These are phyloP conservation scores for Nicotiana paniculata DNA, from an alignment of 257 asterid genomes.

Conservation along the genomic window DNA sequence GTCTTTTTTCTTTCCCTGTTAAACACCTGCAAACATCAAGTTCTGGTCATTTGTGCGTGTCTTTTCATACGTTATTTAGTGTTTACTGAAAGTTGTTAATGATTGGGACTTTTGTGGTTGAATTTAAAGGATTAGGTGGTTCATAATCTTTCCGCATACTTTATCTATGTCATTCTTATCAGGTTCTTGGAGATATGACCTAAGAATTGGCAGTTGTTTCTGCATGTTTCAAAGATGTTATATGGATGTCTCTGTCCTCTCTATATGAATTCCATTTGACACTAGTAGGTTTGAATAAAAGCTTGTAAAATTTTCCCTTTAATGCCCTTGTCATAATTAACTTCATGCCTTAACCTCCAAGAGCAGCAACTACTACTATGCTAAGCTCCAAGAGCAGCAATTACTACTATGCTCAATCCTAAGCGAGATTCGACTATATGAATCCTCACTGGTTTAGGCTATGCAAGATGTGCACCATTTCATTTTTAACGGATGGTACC, in stretches of 20 bases:
- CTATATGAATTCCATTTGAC: not conserved
- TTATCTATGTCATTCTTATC: not conserved
- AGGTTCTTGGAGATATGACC: not conserved
- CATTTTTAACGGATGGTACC: not conserved
- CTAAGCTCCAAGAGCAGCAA: not conserved
- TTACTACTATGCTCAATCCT: not conserved
- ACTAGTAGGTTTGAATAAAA: not conserved
- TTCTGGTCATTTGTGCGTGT: not conserved
- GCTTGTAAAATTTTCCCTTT: not conserved
- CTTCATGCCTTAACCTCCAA: not conserved
- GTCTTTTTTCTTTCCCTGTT: not conserved
- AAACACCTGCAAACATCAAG: not conserved
- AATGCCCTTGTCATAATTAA: not conserved
- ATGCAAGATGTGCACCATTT: not conserved
- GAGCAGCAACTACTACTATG: not conserved
- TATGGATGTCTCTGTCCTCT: not conserved
- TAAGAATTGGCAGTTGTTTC: not conserved
- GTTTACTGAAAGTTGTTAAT: not conserved
- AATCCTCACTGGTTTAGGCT: not conserved
- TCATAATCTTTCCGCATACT: not conserved
- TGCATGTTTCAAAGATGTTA: not conserved
- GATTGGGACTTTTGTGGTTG: not conserved
- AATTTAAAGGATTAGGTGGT: not conserved
- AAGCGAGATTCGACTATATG: not conserved
- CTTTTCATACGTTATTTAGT: not conserved